These are phyloP conservation scores for Penicillium ucsense DNA, from an alignment of 495 filamentous ascomycete species.

Conservation along the genomic window DNA sequence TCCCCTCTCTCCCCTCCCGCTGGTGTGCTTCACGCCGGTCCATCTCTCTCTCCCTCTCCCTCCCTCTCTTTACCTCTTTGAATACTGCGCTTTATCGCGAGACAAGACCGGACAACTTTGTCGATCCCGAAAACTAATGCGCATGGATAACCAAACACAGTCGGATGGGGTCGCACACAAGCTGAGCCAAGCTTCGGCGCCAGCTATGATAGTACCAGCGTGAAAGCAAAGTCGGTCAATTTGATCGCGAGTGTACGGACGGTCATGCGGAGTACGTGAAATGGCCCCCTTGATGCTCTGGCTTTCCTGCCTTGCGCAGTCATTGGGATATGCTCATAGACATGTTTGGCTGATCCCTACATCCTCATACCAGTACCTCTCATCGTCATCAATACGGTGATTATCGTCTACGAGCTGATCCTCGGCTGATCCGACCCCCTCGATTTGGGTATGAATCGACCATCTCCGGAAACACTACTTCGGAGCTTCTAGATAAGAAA, in stretches of 20 bases:
- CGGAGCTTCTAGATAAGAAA: background rate
- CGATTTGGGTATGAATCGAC: no score
- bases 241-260: conserved; percentile 85
- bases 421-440: conserved; percentile 52
- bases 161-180: conserved; percentile 65
- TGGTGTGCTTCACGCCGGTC: background rate
- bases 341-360: conserved; percentile 5
- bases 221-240: conserved; percentile 80
- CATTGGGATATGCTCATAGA: no score
- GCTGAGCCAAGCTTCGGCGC: conserved; percentile 68
- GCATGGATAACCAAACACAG: conserved; percentile 28
- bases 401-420: conserved; percentile 82
- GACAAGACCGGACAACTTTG: no score
- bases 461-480: background rate
- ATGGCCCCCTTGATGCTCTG: background rate
- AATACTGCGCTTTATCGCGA: no score
- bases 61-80: no score
- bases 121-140: no score
- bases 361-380: conserved; percentile 60
- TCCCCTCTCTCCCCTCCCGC: conserved; percentile 7
- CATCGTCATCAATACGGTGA: conserved; percentile 81
- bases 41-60: no score
- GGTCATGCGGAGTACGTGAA: conserved; percentile 80
- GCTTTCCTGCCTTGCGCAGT: no score
- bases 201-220: conserved; percentile 59